Evolutionary conservation across 2,329 filamentous ascomycete genomes (phyloP).

Genomic region (Hymenoscyphus scutula): DNA sequence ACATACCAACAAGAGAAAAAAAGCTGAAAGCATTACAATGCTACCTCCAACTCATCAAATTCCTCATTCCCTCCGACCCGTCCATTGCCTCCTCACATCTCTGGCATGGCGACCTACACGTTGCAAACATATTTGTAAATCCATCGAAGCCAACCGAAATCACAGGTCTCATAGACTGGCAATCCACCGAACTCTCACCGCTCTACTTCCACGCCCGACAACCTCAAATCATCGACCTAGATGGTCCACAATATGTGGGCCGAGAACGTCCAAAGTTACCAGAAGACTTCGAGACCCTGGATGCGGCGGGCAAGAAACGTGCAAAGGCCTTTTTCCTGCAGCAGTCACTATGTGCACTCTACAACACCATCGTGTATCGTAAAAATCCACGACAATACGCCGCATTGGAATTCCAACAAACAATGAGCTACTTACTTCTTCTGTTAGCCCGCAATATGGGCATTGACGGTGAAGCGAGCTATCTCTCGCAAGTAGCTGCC

Average conservation of each 20-base stretch:
- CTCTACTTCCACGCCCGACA: conserved; percentile 37
- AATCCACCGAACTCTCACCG: conserved; percentile 39
- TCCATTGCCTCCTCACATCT: conserved; percentile 24
- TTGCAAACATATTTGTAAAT: conserved; percentile 43
- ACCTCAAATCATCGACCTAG: conserved; percentile 10
- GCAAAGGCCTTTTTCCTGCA: conserved; percentile 17
- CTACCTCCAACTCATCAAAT: conserved; percentile 12
- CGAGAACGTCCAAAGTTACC: conserved; percentile 13
- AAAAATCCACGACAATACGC: conserved; percentile 17
- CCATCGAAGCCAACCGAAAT: conserved; percentile 37
- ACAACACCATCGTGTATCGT: conserved; percentile 11
- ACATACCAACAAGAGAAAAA: conserved; percentile 13
- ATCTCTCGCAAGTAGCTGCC: conserved; percentile 16
- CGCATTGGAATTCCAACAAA: conserved; percentile 23
- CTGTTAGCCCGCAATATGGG: conserved; percentile 16
- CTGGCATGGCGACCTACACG: conserved; percentile 41
- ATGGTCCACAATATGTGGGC: conserved; percentile 2
- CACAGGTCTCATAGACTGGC: conserved; percentile 43
- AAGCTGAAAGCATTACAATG: conserved; percentile 11
- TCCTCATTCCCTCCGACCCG: conserved; percentile 9
- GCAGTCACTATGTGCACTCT: conserved; percentile 19
- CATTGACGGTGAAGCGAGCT: conserved; percentile 21
- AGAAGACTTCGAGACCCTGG: conserved; percentile 37
- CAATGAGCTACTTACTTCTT: conserved; percentile 13
- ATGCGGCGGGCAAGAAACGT: conserved; percentile 35